A percentile compares a stretch with the other conserved stretches of the same genome.
These are phyloP conservation scores for Mollisia scopiformis DNA, from an alignment of 2,329 filamentous ascomycete genomes.

Conservation along the genomic window DNA sequence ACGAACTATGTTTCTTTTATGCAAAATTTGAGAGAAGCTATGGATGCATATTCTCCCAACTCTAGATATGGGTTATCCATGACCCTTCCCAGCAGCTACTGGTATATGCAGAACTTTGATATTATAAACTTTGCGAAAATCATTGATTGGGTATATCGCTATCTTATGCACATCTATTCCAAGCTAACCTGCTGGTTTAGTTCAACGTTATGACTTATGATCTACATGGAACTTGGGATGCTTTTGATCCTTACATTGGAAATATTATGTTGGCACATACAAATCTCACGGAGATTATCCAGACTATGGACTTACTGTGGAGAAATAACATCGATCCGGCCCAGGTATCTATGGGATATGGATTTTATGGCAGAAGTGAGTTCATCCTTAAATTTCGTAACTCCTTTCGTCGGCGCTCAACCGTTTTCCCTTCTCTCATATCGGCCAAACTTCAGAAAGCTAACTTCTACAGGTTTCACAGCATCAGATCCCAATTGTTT, in stretches of 20 bases:
- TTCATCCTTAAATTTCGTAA: too few species aligned
- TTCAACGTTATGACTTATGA: constrained; percentile 38
- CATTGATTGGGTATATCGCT: constrained; percentile 36
- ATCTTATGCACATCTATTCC: too few species aligned
- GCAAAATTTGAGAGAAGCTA: neutral
- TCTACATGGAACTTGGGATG: constrained; percentile 36
- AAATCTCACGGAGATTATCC: constrained; percentile 50
- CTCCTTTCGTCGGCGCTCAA: too few species aligned
- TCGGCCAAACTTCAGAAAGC: too few species aligned
- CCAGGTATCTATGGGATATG: constrained; percentile 48
- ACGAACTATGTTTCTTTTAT: constrained; percentile 37
- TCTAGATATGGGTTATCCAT: constrained; percentile 45
- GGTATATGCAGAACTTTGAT: constrained; percentile 38
- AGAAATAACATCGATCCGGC: constrained; percentile 43
- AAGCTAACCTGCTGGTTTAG: too few species aligned
- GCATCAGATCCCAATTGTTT: too few species aligned
- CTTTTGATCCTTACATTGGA: constrained; percentile 33
- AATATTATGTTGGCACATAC: constrained; percentile 42
- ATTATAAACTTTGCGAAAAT: constrained; percentile 21
- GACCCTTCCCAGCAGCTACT: constrained; percentile 38
- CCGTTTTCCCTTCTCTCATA: too few species aligned
- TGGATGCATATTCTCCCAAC: constrained; percentile 30
- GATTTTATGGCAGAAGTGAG: constrained; percentile 48
- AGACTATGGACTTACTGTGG: constrained; percentile 48
- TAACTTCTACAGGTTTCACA: too few species aligned